Evolutionary conservation across 2,329 filamentous ascomycete species (phyloP).

Genomic region (Xylaria sp.): DNA sequence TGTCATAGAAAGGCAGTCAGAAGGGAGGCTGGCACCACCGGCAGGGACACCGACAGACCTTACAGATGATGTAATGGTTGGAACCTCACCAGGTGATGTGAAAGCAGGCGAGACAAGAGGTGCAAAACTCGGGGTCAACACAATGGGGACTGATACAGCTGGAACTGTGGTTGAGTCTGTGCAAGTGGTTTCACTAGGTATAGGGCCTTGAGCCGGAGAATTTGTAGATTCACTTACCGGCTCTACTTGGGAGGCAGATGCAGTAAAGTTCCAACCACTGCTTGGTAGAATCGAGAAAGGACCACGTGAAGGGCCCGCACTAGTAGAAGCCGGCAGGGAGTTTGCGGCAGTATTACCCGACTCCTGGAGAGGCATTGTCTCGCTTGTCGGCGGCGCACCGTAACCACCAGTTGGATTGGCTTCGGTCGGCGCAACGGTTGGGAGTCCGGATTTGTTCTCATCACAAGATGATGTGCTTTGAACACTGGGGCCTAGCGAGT

Average conservation of each 20-base stretch:
- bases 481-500: no score
- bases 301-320: conserved; percentile 13
- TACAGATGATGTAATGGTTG: conserved; percentile 11
- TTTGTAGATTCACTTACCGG: conserved; percentile 17
- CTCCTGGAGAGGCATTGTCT: conserved; percentile 20
- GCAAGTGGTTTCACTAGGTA: conserved; percentile 16
- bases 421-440: no score
- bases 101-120: conserved; percentile 21
- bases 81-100: conserved; percentile 1
- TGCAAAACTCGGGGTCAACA: conserved; percentile 21
- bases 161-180: conserved; percentile 14
- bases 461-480: no score
- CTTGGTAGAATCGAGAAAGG: conserved; percentile 28
- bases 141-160: conserved; percentile 12
- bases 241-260: conserved; percentile 18
- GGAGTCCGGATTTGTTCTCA: no score
- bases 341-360: conserved; percentile 12
- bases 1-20: conserved; percentile 27
- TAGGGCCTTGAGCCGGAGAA: conserved; percentile 4
- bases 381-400: conserved; percentile 19
- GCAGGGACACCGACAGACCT: conserved; percentile 1
- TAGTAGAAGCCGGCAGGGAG: background rate
- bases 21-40: conserved; percentile 6
- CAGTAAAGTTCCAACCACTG: conserved; percentile 31
- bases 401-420: conserved; percentile 24